Evolutionary conservation across 2,329 filamentous ascomycete genomes (phyloP).

Genomic region (Ophiostoma quercus): DNA sequence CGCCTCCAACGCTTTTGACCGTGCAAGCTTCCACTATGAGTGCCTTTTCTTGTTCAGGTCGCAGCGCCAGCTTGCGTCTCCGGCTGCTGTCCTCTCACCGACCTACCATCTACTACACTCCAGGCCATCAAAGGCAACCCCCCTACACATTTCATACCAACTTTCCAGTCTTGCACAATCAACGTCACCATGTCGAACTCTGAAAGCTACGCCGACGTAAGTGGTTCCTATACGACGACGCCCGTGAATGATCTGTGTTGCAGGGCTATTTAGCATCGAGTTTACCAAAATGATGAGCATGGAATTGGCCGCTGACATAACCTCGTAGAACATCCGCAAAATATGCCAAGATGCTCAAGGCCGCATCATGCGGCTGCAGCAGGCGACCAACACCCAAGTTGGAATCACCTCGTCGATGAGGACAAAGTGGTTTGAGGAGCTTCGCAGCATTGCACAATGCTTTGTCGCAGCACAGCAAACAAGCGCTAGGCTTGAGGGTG

Average conservation of each 20-base stretch:
- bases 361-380: slow-evolving; percentile 28
- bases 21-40: not conserved
- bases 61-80: not conserved
- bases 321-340: slow-evolving; percentile 25
- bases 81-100: not conserved
- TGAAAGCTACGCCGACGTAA: not conserved
- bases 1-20: not conserved
- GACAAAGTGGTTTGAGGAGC: slow-evolving; percentile 24
- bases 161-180: not conserved
- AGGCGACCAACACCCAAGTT: slow-evolving; percentile 27
- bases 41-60: not conserved
- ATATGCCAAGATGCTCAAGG: slow-evolving; percentile 26
- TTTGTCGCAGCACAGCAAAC: slow-evolving; percentile 27
- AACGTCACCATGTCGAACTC: not conserved
- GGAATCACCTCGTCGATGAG: slow-evolving; percentile 24
- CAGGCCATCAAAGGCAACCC: not conserved
- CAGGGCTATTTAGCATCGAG: not conserved
- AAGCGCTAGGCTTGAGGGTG: slow-evolving; percentile 25
- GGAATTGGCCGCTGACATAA: not conserved
- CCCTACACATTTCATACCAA: not conserved
- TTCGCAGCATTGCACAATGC: slow-evolving; percentile 26
- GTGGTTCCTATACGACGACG: not conserved
- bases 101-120: not conserved
- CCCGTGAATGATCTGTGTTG: not conserved
- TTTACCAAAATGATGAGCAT: not conserved